phyloP scores from a whole-genome alignment of 768 basidiomycete genomes.

The Russula brevipes region DNA sequence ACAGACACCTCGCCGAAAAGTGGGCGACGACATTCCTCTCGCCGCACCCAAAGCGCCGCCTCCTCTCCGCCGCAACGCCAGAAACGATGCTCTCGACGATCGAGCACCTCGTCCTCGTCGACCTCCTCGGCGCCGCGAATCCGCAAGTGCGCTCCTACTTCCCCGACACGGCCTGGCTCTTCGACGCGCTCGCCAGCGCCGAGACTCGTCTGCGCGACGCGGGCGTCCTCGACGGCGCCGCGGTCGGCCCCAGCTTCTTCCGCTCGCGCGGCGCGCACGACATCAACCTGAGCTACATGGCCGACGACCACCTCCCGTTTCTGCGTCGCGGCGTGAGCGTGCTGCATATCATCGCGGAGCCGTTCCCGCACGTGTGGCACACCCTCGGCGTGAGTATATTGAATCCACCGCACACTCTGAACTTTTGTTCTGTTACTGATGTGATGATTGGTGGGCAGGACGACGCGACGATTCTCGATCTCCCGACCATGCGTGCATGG shows the following conservation, averaged over 20 bases:
- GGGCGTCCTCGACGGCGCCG: constrained; percentile 46
- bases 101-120: constrained; percentile 88
- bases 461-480: constrained; percentile 79
- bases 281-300: constrained; percentile 55
- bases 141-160: constrained; percentile 80
- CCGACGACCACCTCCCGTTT: constrained; percentile 95
- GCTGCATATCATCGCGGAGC: constrained; percentile 83
- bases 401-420: not conserved
- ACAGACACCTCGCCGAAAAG: constrained; percentile 80
- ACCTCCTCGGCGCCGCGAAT: constrained; percentile 75
- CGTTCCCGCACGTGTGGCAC: constrained; percentile 92
- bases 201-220: constrained; percentile 68
- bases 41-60: constrained; percentile 54
- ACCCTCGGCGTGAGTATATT: constrained; percentile 53
- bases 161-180: constrained; percentile 89
- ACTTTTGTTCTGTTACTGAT: constrained; percentile 1
- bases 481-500: constrained; percentile 86
- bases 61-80: constrained; percentile 40
- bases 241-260: constrained; percentile 59
- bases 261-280: constrained; percentile 40
- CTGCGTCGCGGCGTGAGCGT: constrained; percentile 75
- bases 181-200: constrained; percentile 66
- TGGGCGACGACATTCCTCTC: constrained; percentile 71
- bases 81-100: constrained; percentile 69
- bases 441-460: constrained; percentile 48